Base-by-base conservation (phyloP, 148 eudicot species). In the Rhododendron williamsianum region DNA sequence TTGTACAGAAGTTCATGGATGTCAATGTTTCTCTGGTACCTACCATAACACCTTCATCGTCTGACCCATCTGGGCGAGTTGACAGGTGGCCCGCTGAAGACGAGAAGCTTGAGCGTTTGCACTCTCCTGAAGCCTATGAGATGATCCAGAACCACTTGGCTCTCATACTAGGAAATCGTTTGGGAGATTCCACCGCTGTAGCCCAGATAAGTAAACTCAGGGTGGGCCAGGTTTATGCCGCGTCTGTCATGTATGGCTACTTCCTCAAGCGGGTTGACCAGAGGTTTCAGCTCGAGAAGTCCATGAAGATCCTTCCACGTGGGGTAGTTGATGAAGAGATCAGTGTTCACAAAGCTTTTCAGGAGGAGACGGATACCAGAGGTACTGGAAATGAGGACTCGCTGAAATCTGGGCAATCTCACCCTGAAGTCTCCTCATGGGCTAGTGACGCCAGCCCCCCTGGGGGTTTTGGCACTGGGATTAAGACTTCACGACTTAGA, bases 151-250 rank as follows among this genome's bases (percentile, higher is more conserved):
- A 94, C 81, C 99, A 97, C 87, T 92, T 97, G 69, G 81, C 98
- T 78, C 92, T 97, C n/a, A 93, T 97, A 86, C 94, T 97, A 2
- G 99, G 99, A 41, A 92, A 92, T 71, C 92, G 98, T 18, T 38
- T 89, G 51, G 89, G 91, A 16, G 98, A 97, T 85, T 85, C 94
- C 56, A 82, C 85, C 56, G 90, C 98, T 21, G 91, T 94, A 12
- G 95, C 96, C 10, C 91, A 95, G 86, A 90, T 97, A 81, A 97
- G 99, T 93, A 97, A 94, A 85, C 91, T 94, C 35, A 87, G 95
- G 81, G 94, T 95, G 18, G 99, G 99, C 27, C 99, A 97, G 78
- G 98, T 95, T 21, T 97, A 97, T 88, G 99, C 99, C 2, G 99
- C 98, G 23, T 97, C 99, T 21, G 92, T 95, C 67, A 97, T 97